A percentile compares a stretch with the other conserved stretches of the same genome.
phyloP scores from a whole-genome alignment of 352 stramenopile species.

The Phytophthora boehmeriae region DNA sequence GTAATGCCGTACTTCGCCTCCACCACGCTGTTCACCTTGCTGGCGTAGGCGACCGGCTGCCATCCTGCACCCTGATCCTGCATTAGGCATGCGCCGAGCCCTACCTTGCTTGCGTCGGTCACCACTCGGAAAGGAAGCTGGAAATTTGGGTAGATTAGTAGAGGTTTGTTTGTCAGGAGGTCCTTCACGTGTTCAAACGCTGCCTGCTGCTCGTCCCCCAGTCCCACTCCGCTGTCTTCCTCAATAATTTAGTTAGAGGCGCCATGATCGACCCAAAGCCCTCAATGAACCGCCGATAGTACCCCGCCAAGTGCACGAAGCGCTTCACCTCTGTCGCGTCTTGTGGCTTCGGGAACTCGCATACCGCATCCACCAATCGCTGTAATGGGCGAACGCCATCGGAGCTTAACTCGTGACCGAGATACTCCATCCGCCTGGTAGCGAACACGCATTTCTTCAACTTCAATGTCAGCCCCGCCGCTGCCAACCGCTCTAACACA shows the following conservation, averaged over 20 bases:
- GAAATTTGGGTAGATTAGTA: conserved; percentile 32
- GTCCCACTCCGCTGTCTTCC: conserved; percentile 16
- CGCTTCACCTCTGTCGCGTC: conserved; percentile 2
- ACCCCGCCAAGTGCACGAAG: conserved; percentile 15
- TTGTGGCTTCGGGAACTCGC: conserved; percentile 5
- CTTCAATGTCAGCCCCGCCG: too few species aligned
- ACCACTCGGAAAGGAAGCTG: conserved; percentile 21
- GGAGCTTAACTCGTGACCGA: too few species aligned
- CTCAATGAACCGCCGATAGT: conserved; percentile 21
- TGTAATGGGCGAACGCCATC: too few species aligned
- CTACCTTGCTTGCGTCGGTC: conserved; percentile 24
- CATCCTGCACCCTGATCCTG: conserved; percentile 10
- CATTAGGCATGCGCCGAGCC: conserved; percentile 23
- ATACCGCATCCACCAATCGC: too few species aligned
- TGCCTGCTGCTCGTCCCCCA: conserved; percentile 18
- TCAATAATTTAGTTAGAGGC: conserved; percentile 19
- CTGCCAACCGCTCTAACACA: too few species aligned
- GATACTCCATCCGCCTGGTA: too few species aligned
- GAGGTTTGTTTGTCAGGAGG: conserved; percentile 1
- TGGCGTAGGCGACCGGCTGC: conserved; percentile 19
- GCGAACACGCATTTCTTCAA: too few species aligned
- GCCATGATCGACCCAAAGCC: conserved; percentile 12
- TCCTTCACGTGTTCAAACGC: conserved; percentile 23
- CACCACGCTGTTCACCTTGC: conserved; percentile 8
- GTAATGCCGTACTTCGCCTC: conserved; percentile 28